A percentile compares a stretch with the other conserved stretches of the same genome.
Evolutionary conservation across 495 filamentous ascomycete genomes (phyloP).

Genomic region (Rostrohypoxylon terebratum): DNA sequence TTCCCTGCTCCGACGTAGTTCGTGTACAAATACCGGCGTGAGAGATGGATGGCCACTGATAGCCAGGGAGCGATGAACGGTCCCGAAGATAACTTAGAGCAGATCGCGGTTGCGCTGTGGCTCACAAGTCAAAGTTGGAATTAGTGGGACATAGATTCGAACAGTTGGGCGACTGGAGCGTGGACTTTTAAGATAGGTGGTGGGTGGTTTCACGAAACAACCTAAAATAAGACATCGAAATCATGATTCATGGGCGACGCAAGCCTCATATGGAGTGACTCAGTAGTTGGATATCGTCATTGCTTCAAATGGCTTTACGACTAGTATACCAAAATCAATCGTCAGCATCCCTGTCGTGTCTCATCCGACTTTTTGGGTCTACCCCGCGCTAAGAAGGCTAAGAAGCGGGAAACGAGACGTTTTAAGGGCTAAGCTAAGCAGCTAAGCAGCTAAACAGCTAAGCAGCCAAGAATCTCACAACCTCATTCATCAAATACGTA

Average conservation of each 20-base stretch:
- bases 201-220: conserved; percentile 2
- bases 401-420: conserved; percentile 16
- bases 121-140: not conserved
- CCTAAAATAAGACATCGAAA: conserved; percentile 13
- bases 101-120: not conserved
- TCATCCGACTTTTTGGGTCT: conserved; percentile 17
- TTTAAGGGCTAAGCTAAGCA: not conserved
- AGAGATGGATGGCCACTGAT: not conserved
- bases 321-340: too few species aligned
- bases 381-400: conserved; percentile 16
- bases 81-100: not conserved
- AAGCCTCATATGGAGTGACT: not conserved
- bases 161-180: not conserved
- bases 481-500: not conserved
- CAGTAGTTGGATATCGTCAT: conserved; percentile 2
- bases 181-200: not conserved
- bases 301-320: not conserved
- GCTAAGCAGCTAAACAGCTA: too few species aligned
- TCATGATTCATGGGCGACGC: not conserved
- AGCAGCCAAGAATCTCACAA: not conserved
- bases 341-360: conserved; percentile 17
- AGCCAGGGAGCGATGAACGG: not conserved
- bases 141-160: not conserved
- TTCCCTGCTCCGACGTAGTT: not conserved
- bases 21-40: not conserved